Evolutionary conservation across 495 filamentous ascomycete species (phyloP).

Genomic region (Friedmanniomyces simplex): DNA sequence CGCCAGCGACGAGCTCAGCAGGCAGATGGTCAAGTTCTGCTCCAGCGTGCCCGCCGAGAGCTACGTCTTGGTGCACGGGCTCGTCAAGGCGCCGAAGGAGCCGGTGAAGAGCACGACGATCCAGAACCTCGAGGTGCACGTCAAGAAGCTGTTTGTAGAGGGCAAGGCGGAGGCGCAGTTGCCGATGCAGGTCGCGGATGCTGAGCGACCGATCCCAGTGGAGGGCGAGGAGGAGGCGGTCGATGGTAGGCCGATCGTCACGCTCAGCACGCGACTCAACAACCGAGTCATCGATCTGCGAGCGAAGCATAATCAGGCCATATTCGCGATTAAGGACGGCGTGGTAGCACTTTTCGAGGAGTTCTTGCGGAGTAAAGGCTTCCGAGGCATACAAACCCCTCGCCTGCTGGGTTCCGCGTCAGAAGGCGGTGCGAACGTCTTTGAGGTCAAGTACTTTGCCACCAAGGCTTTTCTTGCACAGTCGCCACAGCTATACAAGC

Average conservation of each 20-base stretch:
- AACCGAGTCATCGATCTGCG: slow-evolving; percentile 36
- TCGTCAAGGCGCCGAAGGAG: slow-evolving; percentile 63
- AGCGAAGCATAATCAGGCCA: slow-evolving; percentile 34
- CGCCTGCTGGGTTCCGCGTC: slow-evolving; percentile 33
- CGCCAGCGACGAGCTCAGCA: slow-evolving; percentile 40
- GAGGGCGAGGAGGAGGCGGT: slow-evolving; percentile 26
- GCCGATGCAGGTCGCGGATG: slow-evolving; percentile 45
- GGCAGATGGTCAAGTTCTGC: slow-evolving; percentile 85
- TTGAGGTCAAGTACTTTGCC: slow-evolving; percentile 37
- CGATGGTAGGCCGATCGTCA: slow-evolving; percentile 32
- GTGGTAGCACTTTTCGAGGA: slow-evolving; percentile 33
- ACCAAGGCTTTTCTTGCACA: slow-evolving; percentile 35
- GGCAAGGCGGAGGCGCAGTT: slow-evolving; percentile 52
- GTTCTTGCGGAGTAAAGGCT: slow-evolving; percentile 29
- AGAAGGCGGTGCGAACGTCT: slow-evolving; percentile 38
- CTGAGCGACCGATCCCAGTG: slow-evolving; percentile 30
- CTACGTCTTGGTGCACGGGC: slow-evolving; percentile 67
- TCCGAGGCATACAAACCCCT: slow-evolving; percentile 32
- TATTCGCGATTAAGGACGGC: slow-evolving; percentile 36
- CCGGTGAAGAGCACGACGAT: slow-evolving; percentile 69
- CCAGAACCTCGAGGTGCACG: slow-evolving; percentile 64
- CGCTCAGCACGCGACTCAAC: slow-evolving; percentile 34
- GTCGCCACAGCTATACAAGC: slow-evolving; percentile 38
- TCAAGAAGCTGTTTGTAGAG: slow-evolving; percentile 69
- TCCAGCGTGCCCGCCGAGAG: slow-evolving; percentile 69